Base-by-base conservation (phyloP, 306 rosid species). In the Abrus precatorius region DNA sequence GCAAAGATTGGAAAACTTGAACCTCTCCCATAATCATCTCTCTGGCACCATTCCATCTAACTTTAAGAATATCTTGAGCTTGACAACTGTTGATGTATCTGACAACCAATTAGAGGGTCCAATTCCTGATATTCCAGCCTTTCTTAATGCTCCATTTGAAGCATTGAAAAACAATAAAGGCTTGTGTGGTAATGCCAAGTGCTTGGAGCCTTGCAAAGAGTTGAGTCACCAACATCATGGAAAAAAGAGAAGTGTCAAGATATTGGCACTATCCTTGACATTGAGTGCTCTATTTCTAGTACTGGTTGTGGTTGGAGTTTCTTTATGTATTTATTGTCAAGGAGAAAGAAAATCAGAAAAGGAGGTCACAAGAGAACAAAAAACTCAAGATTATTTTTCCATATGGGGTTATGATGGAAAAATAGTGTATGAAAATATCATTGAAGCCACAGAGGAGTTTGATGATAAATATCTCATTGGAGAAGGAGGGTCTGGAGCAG, bases 1-100 rank as follows among this genome's bases (percentile, higher is more conserved):
- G 62, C 44, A 65, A 61, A 56, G 0, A 11, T 70, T 89, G 62
- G 83, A 82, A 73, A 14, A 2, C 5, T 78, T 89, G 78, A 89
- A 89, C 64, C 83, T 89, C 43, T 89, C 92, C 1, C 85, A 89
- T 61, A 89, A 89, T 9, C 44, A 57, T 40, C 85, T 88, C 54
- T 48, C 38, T 13, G 87, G 88, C 27, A 67, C 33, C 0, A 69
- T 86, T 64, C 90, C 92, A 1, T 55, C 73, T 6, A 47, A 9
- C 30, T 89, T 89, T 33, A 30, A 36, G 43, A 28, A 76, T 41
- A 33, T 82, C 77, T 1, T 62, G 27, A 82, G 90, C 73, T 89
- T 88, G 89, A 86, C 77, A 75, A 9, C 4, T 11, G 80, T 88
- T 76, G 80, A 75, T 69, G 75, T 86, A 52, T 86, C 88, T 59